Base-by-base conservation (phyloP, 192 early-diverging fungal species). In the Pilobolus umbonatus region DNA sequence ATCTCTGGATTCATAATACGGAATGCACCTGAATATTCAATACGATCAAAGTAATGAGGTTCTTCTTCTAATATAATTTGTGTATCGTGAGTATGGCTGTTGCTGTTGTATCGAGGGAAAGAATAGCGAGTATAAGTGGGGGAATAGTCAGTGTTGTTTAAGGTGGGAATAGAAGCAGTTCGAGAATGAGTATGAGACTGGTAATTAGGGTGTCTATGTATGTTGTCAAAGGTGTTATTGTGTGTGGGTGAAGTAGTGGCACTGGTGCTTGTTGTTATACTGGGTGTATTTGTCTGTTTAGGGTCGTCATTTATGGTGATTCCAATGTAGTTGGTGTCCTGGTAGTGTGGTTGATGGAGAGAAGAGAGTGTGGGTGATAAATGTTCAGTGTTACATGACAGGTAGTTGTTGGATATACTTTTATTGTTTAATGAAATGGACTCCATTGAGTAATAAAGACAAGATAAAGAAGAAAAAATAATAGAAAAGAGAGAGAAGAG, bases 221-320 rank as follows among this genome's bases (percentile, higher is more conserved):
- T 42, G 34, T 11, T 35, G 34, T 35, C 11, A 11, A 11, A 35
- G n/a, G n/a, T n/a, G n/a, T 8, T 35, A 35, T 11, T 35, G 34
- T 35, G 11, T 35, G 34, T 11, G 11, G 11, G 34, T 7, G 49
- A 51, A 34, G 52, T 31, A 25, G 25, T 22, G 24, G 29, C 25
- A 12, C 47, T 22, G 15, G 36, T 38, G 36, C 2, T 38, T 1
- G 1, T 38, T 1, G 9, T 36, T 5, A 8, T 36, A 36, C 35
- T 36, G 25, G 6, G 17, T 24, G 9, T 46, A 15, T 32, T 54
- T 36, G 32, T 54, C 32, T 29, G 17, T 11, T 54, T 35, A 35
- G 14, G 21, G 15, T 69, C 55, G 26, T 69, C 67, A 44, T 47
- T 58, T 21, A 69, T 69, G 8, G 67, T 69, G 26, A 69, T 69